Evolutionary conservation across 306 rosid species (phyloP).

Genomic region (Malus sylvestris): DNA sequence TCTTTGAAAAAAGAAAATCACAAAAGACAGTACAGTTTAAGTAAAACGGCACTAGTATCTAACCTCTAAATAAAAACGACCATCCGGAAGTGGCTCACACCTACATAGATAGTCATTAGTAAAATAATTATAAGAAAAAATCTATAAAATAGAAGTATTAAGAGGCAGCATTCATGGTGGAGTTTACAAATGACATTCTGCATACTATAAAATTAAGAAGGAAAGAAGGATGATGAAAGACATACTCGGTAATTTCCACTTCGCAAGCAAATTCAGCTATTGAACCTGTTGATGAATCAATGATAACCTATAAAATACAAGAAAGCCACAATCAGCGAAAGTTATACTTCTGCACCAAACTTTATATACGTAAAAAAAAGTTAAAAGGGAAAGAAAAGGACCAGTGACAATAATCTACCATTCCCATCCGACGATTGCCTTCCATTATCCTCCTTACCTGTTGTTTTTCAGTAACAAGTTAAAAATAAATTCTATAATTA

Average conservation of each 20-base stretch:
- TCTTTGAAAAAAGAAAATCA: background rate
- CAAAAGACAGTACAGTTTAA: background rate
- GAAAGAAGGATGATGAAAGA: slow-evolving; percentile 24
- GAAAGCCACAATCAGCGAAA: slow-evolving; percentile 26
- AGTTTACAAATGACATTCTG: background rate
- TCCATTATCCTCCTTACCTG: slow-evolving; percentile 98
- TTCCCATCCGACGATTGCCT: slow-evolving; percentile 99
- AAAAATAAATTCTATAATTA: background rate
- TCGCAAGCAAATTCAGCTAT: slow-evolving; percentile 92
- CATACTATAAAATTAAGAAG: background rate
- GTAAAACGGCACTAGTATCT: background rate
- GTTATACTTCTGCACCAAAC: slow-evolving; percentile 13
- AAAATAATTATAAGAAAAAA: background rate
- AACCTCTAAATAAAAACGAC: slow-evolving; percentile 96
- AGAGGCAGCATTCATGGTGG: background rate
- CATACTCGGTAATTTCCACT: slow-evolving; percentile 98
- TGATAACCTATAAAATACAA: slow-evolving; percentile 52
- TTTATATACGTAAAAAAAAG: slow-evolving; percentile 17
- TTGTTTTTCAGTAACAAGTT: slow-evolving; percentile 7
- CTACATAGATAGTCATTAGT: slow-evolving; percentile 30
- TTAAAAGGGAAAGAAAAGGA: slow-evolving; percentile 17
- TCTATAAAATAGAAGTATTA: background rate
- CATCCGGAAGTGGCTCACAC: slow-evolving; percentile 99
- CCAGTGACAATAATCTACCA: slow-evolving; percentile 56
- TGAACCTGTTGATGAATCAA: slow-evolving; percentile 64